phyloP scores from a whole-genome alignment of 2,329 filamentous ascomycete species.

The Penicillium sp. region DNA sequence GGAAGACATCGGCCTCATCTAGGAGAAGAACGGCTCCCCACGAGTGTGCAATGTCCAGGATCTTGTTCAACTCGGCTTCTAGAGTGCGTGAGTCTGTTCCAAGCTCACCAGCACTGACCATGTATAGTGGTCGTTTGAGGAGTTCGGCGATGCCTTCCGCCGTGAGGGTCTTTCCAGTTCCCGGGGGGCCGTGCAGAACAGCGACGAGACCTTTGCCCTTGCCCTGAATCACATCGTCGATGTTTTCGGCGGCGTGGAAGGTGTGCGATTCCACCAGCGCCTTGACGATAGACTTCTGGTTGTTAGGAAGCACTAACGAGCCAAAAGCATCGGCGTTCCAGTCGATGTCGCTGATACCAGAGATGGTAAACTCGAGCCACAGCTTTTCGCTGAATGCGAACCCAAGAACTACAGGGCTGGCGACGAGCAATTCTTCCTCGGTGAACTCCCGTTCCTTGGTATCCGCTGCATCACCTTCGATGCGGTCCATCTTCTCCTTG shows the following conservation, averaged over 20 bases:
- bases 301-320: constrained; percentile 68
- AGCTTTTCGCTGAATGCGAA: constrained; percentile 86
- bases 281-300: constrained; percentile 68
- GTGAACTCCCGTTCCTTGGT: constrained; percentile 58
- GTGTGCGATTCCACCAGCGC: constrained; percentile 82
- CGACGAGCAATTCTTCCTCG: constrained; percentile 79
- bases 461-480: constrained; percentile 40
- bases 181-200: constrained; percentile 80
- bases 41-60: constrained; percentile 78
- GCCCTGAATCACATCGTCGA: constrained; percentile 78
- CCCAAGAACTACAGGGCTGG: constrained; percentile 79
- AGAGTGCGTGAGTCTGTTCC: constrained; percentile 73
- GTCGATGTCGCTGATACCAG: constrained; percentile 72
- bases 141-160: constrained; percentile 83
- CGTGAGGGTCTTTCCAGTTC: constrained; percentile 84
- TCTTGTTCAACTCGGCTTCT: constrained; percentile 75
- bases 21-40: constrained; percentile 84
- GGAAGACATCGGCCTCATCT: constrained; percentile 81
- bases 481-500: constrained; percentile 57
- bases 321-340: constrained; percentile 84
- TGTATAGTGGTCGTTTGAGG: constrained; percentile 77
- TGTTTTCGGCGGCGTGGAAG: constrained; percentile 74
- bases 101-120: constrained; percentile 77
- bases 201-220: constrained; percentile 83
- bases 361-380: constrained; percentile 85